These are phyloP conservation scores for Dillenia turbinata DNA, from an alignment of 164 flowering plant species.

Conservation along the genomic window DNA sequence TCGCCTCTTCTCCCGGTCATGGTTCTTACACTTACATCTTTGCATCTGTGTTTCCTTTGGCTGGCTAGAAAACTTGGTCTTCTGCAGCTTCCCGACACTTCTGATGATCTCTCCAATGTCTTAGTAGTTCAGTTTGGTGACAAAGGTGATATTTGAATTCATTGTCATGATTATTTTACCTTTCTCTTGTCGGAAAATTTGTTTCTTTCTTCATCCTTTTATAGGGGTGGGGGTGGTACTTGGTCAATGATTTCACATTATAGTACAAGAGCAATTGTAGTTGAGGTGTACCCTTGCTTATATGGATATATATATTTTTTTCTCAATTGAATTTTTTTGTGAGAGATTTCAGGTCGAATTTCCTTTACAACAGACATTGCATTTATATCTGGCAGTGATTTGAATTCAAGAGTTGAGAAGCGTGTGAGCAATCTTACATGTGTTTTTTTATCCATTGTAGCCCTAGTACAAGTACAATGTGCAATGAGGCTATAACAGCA, in stretches of 20 bases:
- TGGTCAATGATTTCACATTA: too few relatives aligned
- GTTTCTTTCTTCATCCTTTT: not conserved
- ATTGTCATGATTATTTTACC: not conserved
- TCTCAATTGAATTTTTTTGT: not conserved
- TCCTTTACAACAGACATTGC: conserved; percentile 72
- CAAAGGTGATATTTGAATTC: not conserved
- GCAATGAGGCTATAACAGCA: not conserved
- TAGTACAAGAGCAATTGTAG: too few relatives aligned
- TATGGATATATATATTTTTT: not conserved
- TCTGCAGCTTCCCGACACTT: conserved; percentile 60
- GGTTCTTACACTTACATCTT: conserved; percentile 31
- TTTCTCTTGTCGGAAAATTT: not conserved
- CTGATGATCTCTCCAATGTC: conserved; percentile 60
- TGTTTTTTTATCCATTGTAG: conserved; percentile 16
- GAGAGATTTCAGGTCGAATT: conserved; percentile 64
- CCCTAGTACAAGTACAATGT: not conserved
- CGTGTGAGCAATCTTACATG: conserved; percentile 77
- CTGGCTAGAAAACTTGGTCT: too few relatives aligned
- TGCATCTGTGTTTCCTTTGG: conserved; percentile 7
- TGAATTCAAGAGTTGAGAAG: conserved; percentile 49
- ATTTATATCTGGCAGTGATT: conserved; percentile 70
- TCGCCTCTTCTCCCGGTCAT: not conserved
- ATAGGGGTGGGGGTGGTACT: too few relatives aligned
- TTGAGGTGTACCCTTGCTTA: too few relatives aligned
- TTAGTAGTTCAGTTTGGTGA: conserved; percentile 78